Evolutionary conservation across 306 rosid species (phyloP).

Genomic region (Coriaria nepalensis): DNA sequence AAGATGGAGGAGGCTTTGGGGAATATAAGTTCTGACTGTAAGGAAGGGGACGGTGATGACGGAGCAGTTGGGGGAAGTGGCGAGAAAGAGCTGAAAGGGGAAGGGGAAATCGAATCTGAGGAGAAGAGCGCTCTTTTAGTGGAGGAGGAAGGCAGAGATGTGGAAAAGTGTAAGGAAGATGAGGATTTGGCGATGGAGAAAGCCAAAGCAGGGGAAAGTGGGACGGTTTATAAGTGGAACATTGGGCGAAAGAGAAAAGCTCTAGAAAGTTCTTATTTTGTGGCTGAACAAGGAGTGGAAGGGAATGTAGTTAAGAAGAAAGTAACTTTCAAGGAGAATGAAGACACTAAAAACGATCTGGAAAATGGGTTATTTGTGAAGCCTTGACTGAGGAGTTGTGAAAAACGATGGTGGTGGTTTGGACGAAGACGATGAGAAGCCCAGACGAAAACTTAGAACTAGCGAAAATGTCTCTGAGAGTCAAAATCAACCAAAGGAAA

Average conservation of each 20-base stretch:
- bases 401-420: background rate
- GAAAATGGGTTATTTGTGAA: background rate
- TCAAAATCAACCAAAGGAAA: background rate
- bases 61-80: background rate
- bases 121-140: background rate
- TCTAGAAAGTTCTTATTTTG: too few species aligned
- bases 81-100: background rate
- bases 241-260: too few species aligned
- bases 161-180: background rate
- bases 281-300: too few species aligned
- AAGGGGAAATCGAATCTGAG: background rate
- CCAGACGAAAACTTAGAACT: constrained; percentile 2
- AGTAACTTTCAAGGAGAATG: too few species aligned
- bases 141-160: background rate
- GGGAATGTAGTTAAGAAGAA: too few species aligned
- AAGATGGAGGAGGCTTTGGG: too few species aligned
- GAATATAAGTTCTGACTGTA: too few species aligned
- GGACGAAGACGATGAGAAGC: constrained; percentile 5
- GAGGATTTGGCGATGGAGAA: background rate
- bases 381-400: background rate
- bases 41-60: background rate
- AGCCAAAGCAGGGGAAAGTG: too few species aligned
- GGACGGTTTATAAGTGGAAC: too few species aligned
- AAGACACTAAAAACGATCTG: too few species aligned
- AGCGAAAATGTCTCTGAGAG: background rate